Evolutionary conservation across 2,329 filamentous ascomycete genomes (phyloP).

Genomic region (Aspergillus clavatus): DNA sequence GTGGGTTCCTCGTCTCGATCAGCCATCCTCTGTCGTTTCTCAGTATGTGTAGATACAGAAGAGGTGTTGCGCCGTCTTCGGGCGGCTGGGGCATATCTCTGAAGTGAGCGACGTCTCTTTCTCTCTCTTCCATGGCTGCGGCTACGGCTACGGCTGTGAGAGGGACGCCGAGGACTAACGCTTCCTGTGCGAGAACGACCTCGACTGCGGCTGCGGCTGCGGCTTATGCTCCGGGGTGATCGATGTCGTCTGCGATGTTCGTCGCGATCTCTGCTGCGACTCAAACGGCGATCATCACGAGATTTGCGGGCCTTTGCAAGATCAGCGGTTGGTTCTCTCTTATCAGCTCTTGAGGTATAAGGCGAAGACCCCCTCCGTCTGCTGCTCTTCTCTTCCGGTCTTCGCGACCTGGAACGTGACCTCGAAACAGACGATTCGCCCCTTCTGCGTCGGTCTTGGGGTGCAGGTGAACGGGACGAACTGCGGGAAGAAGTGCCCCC

Average conservation of each 20-base stretch:
- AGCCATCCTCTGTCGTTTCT: slow-evolving; percentile 40
- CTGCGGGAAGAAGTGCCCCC: slow-evolving; percentile 38
- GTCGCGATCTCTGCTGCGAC: slow-evolving; percentile 33
- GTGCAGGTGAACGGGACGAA: slow-evolving; percentile 32
- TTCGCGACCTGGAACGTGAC: slow-evolving; percentile 32
- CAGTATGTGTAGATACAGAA: slow-evolving; percentile 38
- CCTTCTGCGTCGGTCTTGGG: slow-evolving; percentile 28
- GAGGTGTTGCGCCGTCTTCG: slow-evolving; percentile 41
- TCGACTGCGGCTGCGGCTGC: slow-evolving; percentile 28
- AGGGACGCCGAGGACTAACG: neutral
- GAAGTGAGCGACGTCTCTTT: slow-evolving; percentile 42
- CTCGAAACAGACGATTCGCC: slow-evolving; percentile 33
- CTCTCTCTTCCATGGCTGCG: slow-evolving; percentile 28
- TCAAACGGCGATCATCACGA: slow-evolving; percentile 40
- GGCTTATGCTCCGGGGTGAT: slow-evolving; percentile 25
- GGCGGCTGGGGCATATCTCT: slow-evolving; percentile 42
- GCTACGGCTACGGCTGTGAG: slow-evolving; percentile 26
- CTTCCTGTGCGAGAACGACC: slow-evolving; percentile 10
- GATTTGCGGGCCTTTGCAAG: slow-evolving; percentile 42
- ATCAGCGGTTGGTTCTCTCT: slow-evolving; percentile 46
- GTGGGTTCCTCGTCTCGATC: slow-evolving; percentile 31
- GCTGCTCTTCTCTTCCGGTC: slow-evolving; percentile 23
- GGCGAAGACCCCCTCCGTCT: slow-evolving; percentile 43
- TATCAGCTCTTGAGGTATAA: slow-evolving; percentile 39
- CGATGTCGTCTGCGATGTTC: slow-evolving; percentile 27